Base-by-base conservation (phyloP, 2,329 filamentous ascomycete genomes). In the Talaromyces funiculosus region DNA sequence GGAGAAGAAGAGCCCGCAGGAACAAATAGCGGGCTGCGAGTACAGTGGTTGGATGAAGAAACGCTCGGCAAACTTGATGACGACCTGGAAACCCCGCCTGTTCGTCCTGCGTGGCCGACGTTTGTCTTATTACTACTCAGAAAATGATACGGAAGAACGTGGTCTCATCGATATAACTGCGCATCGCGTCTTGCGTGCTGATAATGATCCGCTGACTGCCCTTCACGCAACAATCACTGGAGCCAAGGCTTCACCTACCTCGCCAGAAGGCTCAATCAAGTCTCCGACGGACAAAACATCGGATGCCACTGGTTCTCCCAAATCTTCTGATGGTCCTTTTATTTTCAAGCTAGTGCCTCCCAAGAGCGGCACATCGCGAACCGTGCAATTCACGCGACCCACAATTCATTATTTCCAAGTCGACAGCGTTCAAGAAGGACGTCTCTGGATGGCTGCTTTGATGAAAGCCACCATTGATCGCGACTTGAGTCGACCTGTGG, bases 41-140 rank as follows among this genome's bases (percentile, higher is more conserved):
- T 97, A 96, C 73, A 93, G 88, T 69, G 94, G 94, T 1, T 99
- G 94, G 94, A 99, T 99, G 94, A 97, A 94, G 81, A 99, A 99
- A 82, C 92, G 95, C 76, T 96, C 91, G 62, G 93, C 91, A 1
- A 94, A 93, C 69, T 81, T 97, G 35, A 96, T 99, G 88, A 92
- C 92, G 2, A 96, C 92, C 1, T 99, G 94, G 94, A 99, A 97
- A 71, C 90, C 92, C 12, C 87, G 94, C 12, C 82, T 97, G n/a
- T 99, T 99, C 71, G 88, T 99, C 7, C 84, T 99, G 61, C 92
- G 92, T 69, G 94, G 94, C 31, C 87, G 93, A 57, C 87, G 94
- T 4, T 80, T 99, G 31, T 92, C 92, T 0, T 99, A 99, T 78
- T 99, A 96, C 77, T 99, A 99, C 73, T 90, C 90, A 0, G 93